Conservation (phyloP, 2,329 filamentous ascomycete species). For the Fusarium miscanthi region DNA sequence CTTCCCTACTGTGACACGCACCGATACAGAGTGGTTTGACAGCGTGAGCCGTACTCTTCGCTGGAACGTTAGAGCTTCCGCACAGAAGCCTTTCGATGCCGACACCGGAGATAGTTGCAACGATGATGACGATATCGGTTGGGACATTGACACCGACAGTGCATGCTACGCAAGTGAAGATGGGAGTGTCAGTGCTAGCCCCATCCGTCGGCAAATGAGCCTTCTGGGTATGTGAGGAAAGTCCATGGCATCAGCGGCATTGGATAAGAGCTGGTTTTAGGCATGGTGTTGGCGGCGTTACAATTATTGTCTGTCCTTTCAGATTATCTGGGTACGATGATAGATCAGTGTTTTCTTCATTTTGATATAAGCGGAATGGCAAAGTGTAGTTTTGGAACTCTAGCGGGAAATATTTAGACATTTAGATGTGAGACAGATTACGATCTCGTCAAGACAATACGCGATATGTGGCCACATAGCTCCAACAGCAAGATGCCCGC, state of each 20-base stretch:
- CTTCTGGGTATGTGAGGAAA: constrained; percentile 63
- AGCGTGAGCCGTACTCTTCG: constrained; percentile 90
- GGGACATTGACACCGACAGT: constrained; percentile 95
- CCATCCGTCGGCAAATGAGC: constrained; percentile 78
- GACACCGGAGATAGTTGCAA: constrained; percentile 51
- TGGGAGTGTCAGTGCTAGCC: constrained; percentile 73
- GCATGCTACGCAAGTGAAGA: constrained; percentile 79
- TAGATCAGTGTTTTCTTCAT: constrained; percentile 7
- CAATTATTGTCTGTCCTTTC: constrained; percentile 12
- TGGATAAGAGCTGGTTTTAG: constrained; percentile 7
- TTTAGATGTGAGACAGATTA: constrained; percentile 9
- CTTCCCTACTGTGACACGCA: constrained; percentile 94
- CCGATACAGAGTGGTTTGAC: constrained; percentile 94
- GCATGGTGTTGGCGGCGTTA: constrained; percentile 42
- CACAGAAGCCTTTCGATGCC: constrained; percentile 87
- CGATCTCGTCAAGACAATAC: constrained; percentile 1
- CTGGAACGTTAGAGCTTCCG: constrained; percentile 94
- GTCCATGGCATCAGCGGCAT: background rate
- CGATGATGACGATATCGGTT: constrained; percentile 72
- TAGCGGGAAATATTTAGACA: constrained; percentile 16
- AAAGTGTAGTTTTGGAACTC: background rate
- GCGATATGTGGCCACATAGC: background rate
- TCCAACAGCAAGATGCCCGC: background rate
- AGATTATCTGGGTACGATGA: constrained; percentile 1
- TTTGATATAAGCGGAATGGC: background rate